A percentile compares a stretch with the other conserved stretches of the same genome.
phyloP scores from a whole-genome alignment of 805 yeast species.

The Wickerhamiella occidentalis region DNA sequence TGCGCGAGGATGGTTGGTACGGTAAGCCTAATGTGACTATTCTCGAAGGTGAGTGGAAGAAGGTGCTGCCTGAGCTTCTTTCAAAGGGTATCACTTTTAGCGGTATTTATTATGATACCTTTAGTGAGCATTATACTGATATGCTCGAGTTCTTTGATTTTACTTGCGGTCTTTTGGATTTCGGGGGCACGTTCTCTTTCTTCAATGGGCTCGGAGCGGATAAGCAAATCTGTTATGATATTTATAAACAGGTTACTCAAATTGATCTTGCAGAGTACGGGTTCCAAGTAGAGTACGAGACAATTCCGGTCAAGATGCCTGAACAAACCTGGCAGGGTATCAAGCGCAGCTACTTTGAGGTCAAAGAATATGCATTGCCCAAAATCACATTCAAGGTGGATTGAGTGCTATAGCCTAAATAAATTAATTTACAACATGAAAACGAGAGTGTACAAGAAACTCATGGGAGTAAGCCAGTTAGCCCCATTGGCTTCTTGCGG shows the following conservation, averaged over 20 bases:
- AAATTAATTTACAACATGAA: background rate
- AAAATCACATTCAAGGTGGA: slow-evolving; percentile 17
- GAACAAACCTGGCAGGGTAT: slow-evolving; percentile 29
- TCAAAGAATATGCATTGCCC: slow-evolving; percentile 27
- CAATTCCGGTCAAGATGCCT: slow-evolving; percentile 26
- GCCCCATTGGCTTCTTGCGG: background rate
- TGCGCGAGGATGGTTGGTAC: slow-evolving; percentile 72
- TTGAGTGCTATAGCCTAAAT: background rate
- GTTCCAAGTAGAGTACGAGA: slow-evolving; percentile 43
- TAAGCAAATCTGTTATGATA: slow-evolving; percentile 63
- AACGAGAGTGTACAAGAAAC: background rate
- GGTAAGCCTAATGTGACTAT: slow-evolving; percentile 58
- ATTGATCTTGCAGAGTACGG: slow-evolving; percentile 75
- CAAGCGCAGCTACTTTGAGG: slow-evolving; percentile 27
- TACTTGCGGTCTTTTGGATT: slow-evolving; percentile 69
- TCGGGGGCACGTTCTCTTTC: slow-evolving; percentile 76
- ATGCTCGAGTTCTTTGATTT: slow-evolving; percentile 76
- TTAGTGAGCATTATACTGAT: slow-evolving; percentile 81
- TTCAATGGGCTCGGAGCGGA: slow-evolving; percentile 88
- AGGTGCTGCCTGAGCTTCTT: slow-evolving; percentile 52
- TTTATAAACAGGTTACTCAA: slow-evolving; percentile 70
- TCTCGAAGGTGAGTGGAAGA: slow-evolving; percentile 90
- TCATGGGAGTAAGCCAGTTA: background rate
- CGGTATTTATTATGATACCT: slow-evolving; percentile 90
- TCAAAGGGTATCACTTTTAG: slow-evolving; percentile 62